Base-by-base conservation (phyloP, 208 protist genomes). In the Leptomonas pyrrhocoris region DNA sequence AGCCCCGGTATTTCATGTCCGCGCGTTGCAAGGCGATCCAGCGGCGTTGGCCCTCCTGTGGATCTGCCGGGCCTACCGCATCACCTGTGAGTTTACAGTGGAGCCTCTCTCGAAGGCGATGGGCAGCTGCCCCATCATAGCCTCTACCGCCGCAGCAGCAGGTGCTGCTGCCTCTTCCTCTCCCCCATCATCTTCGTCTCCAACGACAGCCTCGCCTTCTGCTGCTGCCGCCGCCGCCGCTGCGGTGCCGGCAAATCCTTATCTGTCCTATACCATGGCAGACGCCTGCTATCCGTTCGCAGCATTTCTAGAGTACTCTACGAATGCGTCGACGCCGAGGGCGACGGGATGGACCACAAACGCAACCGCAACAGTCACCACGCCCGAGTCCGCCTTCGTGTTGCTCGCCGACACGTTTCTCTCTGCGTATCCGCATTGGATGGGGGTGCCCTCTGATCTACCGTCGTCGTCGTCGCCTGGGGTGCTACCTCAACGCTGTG, bases 1-100 rank as follows among this genome's bases (percentile, higher is more conserved):
- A 18, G 31, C 40, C 0, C 65, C 66, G 15, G 68, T 82, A 19
- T 83, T 94, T 36, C 72, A 79, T 30, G 66, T 94, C 25, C 74
- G 78, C 49, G 84, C 86, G 15, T 68, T 83, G 49, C 74, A 89
- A 50, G 76, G 76, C 25, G 89, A 94, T 50, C 89, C 89, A 12
- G 82, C 80, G 1, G 86, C 84, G 23, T 68, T 92, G 54, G 81
- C 86, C 8, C 74, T 94, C 31, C 64, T 92, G 27, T 94, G 89
- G 89, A 55, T 94, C 34, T 92, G 89, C 53, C 79, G 89, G 11
- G 80, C 89, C 12, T 85, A 87, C 67, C 75, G 59, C 43, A 85
- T 94, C 15, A 75, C 86, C n/a, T 86, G 77, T 57, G 77, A 84
- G 45, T 79, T 90, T 28, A 59, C 59, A 0, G 68, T 90, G 42